These are phyloP conservation scores for Eutrema heterophyllum DNA, from an alignment of 345 rosid species.

Conservation along the genomic window DNA sequence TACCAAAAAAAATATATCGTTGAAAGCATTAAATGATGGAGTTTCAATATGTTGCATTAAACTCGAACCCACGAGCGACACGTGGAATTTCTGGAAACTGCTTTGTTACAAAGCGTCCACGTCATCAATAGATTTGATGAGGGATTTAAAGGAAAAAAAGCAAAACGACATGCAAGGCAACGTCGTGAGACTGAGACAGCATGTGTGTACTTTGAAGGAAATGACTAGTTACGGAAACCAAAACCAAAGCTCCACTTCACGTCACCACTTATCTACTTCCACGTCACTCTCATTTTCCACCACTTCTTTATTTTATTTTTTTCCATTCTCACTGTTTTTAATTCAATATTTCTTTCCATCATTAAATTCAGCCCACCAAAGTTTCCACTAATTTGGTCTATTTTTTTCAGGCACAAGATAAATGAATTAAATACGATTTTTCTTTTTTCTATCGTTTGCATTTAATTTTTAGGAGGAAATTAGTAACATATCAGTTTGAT, in stretches of 20 bases:
- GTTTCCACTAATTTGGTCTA: slow-evolving; percentile 10
- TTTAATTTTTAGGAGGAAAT: not conserved
- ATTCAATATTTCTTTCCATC: not conserved
- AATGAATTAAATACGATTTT: not conserved
- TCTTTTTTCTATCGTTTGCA: not conserved
- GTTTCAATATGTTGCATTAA: not conserved
- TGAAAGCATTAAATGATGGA: not conserved
- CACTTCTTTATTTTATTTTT: slow-evolving; percentile 11
- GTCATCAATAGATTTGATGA: not conserved
- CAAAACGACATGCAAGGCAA: slow-evolving; percentile 32
- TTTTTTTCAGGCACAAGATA: not conserved
- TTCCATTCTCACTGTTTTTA: not conserved
- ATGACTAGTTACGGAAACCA: not conserved
- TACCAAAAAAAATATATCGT: not conserved
- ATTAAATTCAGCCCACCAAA: slow-evolving; percentile 14
- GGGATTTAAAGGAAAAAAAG: not conserved
- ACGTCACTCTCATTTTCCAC: slow-evolving; percentile 29
- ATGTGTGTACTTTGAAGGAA: slow-evolving; percentile 26
- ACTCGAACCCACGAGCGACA: slow-evolving; percentile 3
- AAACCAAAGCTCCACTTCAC: slow-evolving; percentile 17
- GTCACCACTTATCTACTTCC: slow-evolving; percentile 31
- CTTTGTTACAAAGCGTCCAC: slow-evolving; percentile 6
- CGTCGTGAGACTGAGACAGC: slow-evolving; percentile 26
- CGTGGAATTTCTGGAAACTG: slow-evolving; percentile 18
- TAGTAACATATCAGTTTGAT: slow-evolving; percentile 10